A percentile compares a stretch with the other conserved stretches of the same genome.
These are phyloP conservation scores for Dorcoceras hygrometricum DNA, from an alignment of 257 asterid genomes.

Conservation along the genomic window DNA sequence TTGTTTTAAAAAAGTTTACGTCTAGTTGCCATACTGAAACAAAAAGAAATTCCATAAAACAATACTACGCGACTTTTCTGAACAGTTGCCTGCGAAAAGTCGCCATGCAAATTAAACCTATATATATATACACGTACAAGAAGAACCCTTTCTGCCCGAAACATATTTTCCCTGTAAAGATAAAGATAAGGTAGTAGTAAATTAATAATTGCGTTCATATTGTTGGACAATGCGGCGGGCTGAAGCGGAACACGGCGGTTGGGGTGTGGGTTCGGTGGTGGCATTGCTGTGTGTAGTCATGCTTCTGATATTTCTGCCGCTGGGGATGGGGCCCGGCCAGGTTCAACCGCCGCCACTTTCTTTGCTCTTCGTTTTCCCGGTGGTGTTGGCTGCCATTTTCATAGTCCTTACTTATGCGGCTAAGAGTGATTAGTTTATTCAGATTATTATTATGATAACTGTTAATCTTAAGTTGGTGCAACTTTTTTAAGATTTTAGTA, in stretches of 20 bases:
- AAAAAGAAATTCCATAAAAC: not conserved
- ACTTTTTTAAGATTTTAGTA: too few relatives aligned
- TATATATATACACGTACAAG: not conserved
- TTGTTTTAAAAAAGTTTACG: not conserved
- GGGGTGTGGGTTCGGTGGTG: conserved; percentile 50
- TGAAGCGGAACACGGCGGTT: conserved; percentile 39
- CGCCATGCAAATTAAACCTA: conserved; percentile 27
- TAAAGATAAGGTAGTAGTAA: too few relatives aligned
- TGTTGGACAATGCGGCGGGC: conserved; percentile 23
- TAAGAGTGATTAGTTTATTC: conserved; percentile 16
- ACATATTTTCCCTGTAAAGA: not conserved
- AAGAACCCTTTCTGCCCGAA: not conserved
- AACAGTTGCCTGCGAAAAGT: conserved; percentile 28
- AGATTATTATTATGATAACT: too few relatives aligned
- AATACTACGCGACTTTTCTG: not conserved
- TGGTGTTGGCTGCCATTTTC: conserved; percentile 36
- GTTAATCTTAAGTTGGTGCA: too few relatives aligned
- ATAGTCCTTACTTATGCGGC: conserved; percentile 41
- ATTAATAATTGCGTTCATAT: not conserved
- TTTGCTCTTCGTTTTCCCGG: conserved; percentile 34
- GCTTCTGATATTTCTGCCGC: conserved; percentile 40
- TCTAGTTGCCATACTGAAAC: not conserved
- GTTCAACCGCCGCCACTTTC: conserved; percentile 35
- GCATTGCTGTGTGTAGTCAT: conserved; percentile 38
- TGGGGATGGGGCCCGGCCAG: conserved; percentile 39